Evolutionary conservation across 2,329 filamentous ascomycete species (phyloP).

Genomic region (Neoascochyta sp.): DNA sequence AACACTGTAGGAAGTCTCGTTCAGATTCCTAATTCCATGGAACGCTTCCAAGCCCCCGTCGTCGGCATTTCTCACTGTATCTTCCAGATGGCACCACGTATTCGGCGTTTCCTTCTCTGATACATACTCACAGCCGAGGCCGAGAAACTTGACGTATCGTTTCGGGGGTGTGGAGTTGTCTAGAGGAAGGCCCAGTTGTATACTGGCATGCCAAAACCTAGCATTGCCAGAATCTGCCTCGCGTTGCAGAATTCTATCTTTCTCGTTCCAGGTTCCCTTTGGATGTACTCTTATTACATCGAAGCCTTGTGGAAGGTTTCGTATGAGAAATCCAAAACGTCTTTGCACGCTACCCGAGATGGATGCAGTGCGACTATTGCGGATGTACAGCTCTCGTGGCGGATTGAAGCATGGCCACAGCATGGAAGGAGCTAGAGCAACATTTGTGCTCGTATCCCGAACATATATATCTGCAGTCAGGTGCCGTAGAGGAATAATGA

Average conservation of each 20-base stretch:
- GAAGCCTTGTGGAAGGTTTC: constrained; percentile 1
- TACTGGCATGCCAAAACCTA: constrained; percentile 7
- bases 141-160: constrained; percentile 1
- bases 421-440: constrained; percentile 2
- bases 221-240: not conserved
- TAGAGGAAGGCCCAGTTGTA: constrained; percentile 2
- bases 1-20: no score
- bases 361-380: constrained; percentile 5
- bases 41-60: constrained; percentile 3
- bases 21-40: no score
- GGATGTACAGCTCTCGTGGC: constrained; percentile 10
- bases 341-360: constrained; percentile 6
- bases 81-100: constrained; percentile 9
- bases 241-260: constrained; percentile 9
- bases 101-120: not conserved
- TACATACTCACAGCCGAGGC: constrained; percentile 6
- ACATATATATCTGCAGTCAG: constrained; percentile 8
- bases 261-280: constrained; percentile 6
- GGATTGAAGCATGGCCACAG: not conserved
- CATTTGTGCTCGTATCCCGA: constrained; percentile 5
- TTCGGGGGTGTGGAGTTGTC: not conserved
- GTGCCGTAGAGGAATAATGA: constrained; percentile 9
- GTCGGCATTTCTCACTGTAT: constrained; percentile 1
- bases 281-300: not conserved
- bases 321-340: constrained; percentile 11